These are phyloP conservation scores for Cladosporium sp. DNA, from an alignment of 2,329 filamentous ascomycete species.

Conservation along the genomic window DNA sequence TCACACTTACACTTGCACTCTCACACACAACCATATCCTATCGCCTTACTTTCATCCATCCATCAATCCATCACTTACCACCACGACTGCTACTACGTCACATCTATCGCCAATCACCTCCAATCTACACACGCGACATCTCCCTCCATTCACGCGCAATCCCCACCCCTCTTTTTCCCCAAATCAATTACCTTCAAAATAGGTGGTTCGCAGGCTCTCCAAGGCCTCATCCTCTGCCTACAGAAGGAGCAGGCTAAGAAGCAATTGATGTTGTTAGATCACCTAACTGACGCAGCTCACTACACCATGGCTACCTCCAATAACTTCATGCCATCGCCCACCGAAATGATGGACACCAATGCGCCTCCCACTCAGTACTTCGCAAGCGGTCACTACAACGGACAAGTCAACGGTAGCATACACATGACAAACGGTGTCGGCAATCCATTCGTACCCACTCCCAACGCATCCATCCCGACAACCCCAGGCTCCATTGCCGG, in stretches of 20 bases:
- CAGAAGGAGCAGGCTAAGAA: slow-evolving; percentile 23
- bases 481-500: slow-evolving; percentile 46
- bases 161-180: background rate
- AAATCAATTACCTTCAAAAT: slow-evolving; percentile 18
- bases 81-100: too few relatives aligned
- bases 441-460: slow-evolving; percentile 21
- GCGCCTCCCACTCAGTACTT: slow-evolving; percentile 33
- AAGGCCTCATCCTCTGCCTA: slow-evolving; percentile 21
- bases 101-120: too few relatives aligned
- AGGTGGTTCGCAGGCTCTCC: slow-evolving; percentile 26
- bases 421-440: slow-evolving; percentile 13
- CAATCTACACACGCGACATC: too few relatives aligned
- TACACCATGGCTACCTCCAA: slow-evolving; percentile 13
- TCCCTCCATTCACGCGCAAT: too few relatives aligned
- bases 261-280: slow-evolving; percentile 29
- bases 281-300: slow-evolving; percentile 28
- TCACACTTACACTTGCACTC: too few relatives aligned
- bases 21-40: too few relatives aligned
- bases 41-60: background rate
- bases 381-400: slow-evolving; percentile 23
- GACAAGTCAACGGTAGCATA: slow-evolving; percentile 16
- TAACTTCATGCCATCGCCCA: slow-evolving; percentile 27
- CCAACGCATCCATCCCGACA: slow-evolving; percentile 19
- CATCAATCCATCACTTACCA: background rate
- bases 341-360: slow-evolving; percentile 9